Evolutionary conservation across 2,329 filamentous ascomycete species (phyloP).

Genomic region (Aspergillus aculeatinus): DNA sequence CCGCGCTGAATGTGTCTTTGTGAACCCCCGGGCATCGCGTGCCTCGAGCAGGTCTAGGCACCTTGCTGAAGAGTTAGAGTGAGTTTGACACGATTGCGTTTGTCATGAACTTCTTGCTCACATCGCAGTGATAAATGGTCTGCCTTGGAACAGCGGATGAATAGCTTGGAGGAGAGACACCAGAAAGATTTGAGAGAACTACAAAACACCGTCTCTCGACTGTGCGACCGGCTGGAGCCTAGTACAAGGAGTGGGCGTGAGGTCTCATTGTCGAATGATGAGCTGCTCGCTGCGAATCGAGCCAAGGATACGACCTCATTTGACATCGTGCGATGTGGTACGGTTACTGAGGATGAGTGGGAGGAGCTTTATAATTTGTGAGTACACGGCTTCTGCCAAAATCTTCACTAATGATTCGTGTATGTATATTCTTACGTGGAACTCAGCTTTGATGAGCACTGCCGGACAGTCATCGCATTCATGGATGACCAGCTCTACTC

Average conservation of each 20-base stretch:
- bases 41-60: background rate
- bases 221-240: too few relatives aligned
- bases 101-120: too few relatives aligned
- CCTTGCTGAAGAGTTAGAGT: background rate
- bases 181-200: too few relatives aligned
- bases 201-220: too few relatives aligned
- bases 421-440: background rate
- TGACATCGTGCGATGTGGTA: background rate
- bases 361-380: constrained; percentile 7
- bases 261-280: background rate
- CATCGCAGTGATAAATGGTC: too few relatives aligned
- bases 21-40: background rate
- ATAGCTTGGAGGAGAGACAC: too few relatives aligned
- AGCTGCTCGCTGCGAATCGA: background rate
- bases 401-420: too few relatives aligned
- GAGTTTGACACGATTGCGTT: background rate
- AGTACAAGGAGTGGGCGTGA: too few relatives aligned
- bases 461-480: constrained; percentile 1
- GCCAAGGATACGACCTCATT: background rate
- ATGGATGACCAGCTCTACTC: constrained; percentile 5
- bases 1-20: constrained; percentile 2
- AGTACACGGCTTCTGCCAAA: background rate
- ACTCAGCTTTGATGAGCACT: constrained; percentile 1
- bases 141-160: too few relatives aligned
- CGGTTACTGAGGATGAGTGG: constrained; percentile 3